These are phyloP conservation scores for Hanseniaspora pseudoguilliermondii DNA, from an alignment of 805 yeast species.

Conservation along the genomic window DNA sequence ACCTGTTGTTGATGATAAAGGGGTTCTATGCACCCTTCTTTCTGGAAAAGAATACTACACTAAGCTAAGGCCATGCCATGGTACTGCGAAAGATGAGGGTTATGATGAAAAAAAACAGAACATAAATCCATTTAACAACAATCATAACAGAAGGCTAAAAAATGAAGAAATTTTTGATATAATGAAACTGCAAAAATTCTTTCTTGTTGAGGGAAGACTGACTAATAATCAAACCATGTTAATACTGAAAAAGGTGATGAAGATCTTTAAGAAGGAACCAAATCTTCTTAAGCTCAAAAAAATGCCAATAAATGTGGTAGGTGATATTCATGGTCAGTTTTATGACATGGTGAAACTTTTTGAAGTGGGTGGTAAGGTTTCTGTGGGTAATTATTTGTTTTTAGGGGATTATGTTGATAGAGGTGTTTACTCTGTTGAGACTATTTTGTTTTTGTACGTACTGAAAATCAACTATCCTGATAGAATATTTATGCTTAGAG, in stretches of 20 bases:
- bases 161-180: conserved; percentile 9
- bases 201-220: conserved; percentile 68
- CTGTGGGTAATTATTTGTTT: conserved; percentile 61
- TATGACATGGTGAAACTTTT: conserved; percentile 80
- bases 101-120: background rate
- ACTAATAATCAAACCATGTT: conserved; percentile 54
- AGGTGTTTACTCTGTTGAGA: conserved; percentile 81
- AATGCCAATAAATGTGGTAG: conserved; percentile 92
- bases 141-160: background rate
- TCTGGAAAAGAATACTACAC: conserved; percentile 7
- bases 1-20: background rate
- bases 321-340: conserved; percentile 94
- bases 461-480: conserved; percentile 64
- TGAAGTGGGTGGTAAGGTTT: conserved; percentile 88
- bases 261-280: conserved; percentile 55
- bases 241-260: conserved; percentile 55
- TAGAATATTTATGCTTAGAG: conserved; percentile 71
- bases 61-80: conserved; percentile 6
- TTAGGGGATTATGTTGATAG: conserved; percentile 93
- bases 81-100: background rate
- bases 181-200: conserved; percentile 45
- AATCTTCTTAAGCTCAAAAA: conserved; percentile 59
- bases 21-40: background rate
- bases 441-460: conserved; percentile 61
- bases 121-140: conserved; percentile 3